Base-by-base conservation (phyloP, 78 protist genomes). In the Bodo saltans region DNA sequence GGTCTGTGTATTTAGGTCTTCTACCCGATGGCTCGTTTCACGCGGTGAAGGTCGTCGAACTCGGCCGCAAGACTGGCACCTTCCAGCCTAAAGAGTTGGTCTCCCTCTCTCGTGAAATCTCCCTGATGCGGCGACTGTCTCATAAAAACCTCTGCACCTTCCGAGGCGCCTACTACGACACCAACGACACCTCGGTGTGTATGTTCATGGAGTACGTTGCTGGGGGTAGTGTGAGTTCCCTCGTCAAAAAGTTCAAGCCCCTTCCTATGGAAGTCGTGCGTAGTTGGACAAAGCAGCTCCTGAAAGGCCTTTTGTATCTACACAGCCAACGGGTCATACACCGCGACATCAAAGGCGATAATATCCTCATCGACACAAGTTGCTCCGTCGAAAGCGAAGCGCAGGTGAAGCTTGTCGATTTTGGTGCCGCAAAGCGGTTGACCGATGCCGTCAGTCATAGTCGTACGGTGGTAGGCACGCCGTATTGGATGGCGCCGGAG, bases 401-500 rank as follows among this genome's bases (percentile, higher is more conserved):
- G 79, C 30, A 60, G 67, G 91, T 91, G 29, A 92, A 92, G 33
- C 75, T 92, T 27, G 79, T 91, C 11, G 94, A 92, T 73, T 92
- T 92, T 53, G 95, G 95, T 0, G 72, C 80, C 3, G 72, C 90
- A 32, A 81, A 70, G 33, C 74, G 53, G 39, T 72, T 73, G 34
- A 2, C 78, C 28, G 90, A 67, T 25, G 39, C 30, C 35, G 79
- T 73, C 17, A 52, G 17, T 29, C 72, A 33, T 1, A 34, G 42
- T 11, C 33, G 78, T 2, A 71, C 86, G 26, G 30, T 74, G 34
- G 81, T 47, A 32, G 86, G 86, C 29, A 71, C 86, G 11, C 95
- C 95, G 29, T 89, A 85, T 68, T 92, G 90, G 89, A 92, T 92
- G 94, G 90, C 92, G 3, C 90, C 92, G 0, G 93, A 89, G 37